Conservation (phyloP, 176 grass and related monocot species). For the Elymus sibiricus region DNA sequence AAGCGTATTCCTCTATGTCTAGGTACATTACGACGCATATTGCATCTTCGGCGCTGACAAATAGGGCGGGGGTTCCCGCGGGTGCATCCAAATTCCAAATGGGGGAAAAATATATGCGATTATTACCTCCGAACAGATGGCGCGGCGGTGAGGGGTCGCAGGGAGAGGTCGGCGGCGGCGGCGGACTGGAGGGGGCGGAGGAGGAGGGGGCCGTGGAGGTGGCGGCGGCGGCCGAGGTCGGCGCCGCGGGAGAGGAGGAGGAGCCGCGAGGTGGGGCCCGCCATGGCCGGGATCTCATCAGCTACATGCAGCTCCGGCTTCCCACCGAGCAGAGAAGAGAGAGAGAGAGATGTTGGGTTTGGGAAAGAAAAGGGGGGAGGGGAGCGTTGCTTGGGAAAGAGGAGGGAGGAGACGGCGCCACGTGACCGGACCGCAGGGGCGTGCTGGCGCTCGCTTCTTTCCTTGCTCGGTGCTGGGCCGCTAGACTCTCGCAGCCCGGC, state of each 20-base stretch:
- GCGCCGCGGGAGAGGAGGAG: constrained; percentile 21
- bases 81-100: neutral
- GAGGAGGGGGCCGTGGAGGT: neutral
- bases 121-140: constrained; percentile 25
- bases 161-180: neutral
- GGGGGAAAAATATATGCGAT: neutral
- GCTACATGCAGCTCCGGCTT: constrained; percentile 4
- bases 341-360: neutral
- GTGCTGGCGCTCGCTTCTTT: no score
- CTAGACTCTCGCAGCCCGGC: no score
- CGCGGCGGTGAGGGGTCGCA: neutral
- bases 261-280: constrained; percentile 32
- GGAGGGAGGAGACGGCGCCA: neutral
- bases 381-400: neutral
- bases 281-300: constrained; percentile 52
- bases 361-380: neutral
- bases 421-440: no score
- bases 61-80: neutral
- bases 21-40: neutral
- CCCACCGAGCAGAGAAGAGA: neutral
- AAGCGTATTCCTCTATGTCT: neutral
- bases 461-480: no score
- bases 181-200: constrained; percentile 9
- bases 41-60: no score
- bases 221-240: neutral